Evolutionary conservation across 1,284 basidiomycete species (phyloP).

Genomic region (Apiotrichum mycotoxinovorans): DNA sequence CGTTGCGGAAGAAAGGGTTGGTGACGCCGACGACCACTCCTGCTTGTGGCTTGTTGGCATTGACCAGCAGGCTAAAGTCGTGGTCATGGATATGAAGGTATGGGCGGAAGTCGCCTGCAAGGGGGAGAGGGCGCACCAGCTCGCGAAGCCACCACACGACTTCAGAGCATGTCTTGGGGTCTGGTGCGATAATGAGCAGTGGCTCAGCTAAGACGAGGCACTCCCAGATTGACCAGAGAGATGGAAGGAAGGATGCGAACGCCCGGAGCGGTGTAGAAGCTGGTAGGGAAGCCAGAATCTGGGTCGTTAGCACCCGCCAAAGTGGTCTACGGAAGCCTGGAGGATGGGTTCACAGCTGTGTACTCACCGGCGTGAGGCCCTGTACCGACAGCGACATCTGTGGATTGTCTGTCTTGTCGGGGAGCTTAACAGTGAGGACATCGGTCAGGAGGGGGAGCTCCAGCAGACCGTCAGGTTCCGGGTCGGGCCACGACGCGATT

Average conservation of each 20-base stretch:
- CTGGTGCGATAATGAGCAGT: constrained; percentile 75
- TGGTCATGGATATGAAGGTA: constrained; percentile 95
- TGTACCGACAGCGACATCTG: constrained; percentile 51
- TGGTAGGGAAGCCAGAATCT: constrained; percentile 76
- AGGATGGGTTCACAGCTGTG: not conserved
- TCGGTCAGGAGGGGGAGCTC: constrained; percentile 78
- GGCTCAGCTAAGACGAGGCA: constrained; percentile 84
- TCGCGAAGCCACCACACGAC: constrained; percentile 88
- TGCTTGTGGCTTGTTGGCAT: constrained; percentile 75
- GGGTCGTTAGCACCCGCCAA: not conserved
- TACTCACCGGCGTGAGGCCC: not conserved
- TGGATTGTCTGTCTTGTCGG: constrained; percentile 64
- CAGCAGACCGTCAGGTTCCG: constrained; percentile 58
- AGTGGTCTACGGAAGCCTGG: no score
- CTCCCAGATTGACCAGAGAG: constrained; percentile 93
- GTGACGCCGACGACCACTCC: constrained; percentile 87
- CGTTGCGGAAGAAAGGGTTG: constrained; percentile 87
- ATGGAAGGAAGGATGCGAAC: constrained; percentile 69
- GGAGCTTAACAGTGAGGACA: constrained; percentile 68
- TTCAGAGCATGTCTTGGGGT: constrained; percentile 70
- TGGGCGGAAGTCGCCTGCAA: constrained; percentile 80
- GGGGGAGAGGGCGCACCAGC: constrained; percentile 81
- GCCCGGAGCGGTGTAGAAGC: constrained; percentile 66
- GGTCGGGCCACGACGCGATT: constrained; percentile 76
- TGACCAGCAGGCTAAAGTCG: constrained; percentile 72